Evolutionary conservation across 2,329 filamentous ascomycete genomes (phyloP), one percentile per base, ranked within the genome.

Genomic region (Chaetomiaceae sp.): DNA sequence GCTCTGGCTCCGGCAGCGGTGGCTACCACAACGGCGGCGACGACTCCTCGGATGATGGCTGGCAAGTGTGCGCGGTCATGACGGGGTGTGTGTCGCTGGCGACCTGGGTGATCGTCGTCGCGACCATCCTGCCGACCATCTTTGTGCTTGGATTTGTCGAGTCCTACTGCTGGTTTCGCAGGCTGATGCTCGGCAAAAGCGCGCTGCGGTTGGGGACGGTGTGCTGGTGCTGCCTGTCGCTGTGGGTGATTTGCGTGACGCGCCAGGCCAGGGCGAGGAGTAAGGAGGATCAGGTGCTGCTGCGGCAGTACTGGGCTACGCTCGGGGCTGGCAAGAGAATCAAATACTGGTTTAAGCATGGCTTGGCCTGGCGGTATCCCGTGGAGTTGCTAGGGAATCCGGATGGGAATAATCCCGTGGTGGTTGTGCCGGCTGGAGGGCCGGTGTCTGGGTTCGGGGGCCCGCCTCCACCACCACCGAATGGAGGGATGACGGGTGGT

Each of bases 91-190:
- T 46, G 12, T 24, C 17, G 10, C 47, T 49, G 10, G 20, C 22
- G 9, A 42, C 42, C 11, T 53, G 48, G 50, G 35, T 59, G 32
- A 56, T 65, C n/a, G 51, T 58, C 11, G 15, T 64, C 1, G 57
- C 55, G 5, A 36, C 47, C 8, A 19, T 64, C 15, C 34, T 65
- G 19, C 60, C 60, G 0, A n/a, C 50, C 11, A 18, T 65, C 11
- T 62, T 64, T 43, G 20, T 64, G 8, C 47, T 61, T 4, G 60
- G 61, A 22, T 62, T 61, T 47, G 7, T 60, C 18, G 61, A 64
- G 42, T 62, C 58, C 18, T 64, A 53, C 48, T 49, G 60, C 37
- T 65, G 63, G 62, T 64, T 62, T 51, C 52, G 54, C n/a, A 49
- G 58, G 17, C 44, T 64, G 41, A 65, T 65, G 60, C 48, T 53